Base-by-base conservation (phyloP, 768 basidiomycete species). In the Hortiboletus campestris region DNA sequence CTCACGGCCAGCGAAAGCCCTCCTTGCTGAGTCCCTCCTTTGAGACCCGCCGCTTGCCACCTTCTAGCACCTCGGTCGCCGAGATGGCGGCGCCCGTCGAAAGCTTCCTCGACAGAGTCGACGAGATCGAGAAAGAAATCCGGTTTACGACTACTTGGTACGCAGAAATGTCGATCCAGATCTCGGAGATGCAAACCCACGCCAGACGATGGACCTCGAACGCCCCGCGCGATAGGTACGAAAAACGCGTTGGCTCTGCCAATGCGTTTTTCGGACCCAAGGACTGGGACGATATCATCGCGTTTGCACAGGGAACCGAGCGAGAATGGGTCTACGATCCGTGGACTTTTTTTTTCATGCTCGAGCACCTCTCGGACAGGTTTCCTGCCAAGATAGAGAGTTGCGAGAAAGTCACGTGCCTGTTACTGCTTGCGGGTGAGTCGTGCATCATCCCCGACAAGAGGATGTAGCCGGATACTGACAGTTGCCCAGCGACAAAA, bases 241-340 rank as follows among this genome's bases (percentile, higher is more conserved):
- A 46, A 46, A 38, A 14, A 36, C 35, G 28, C 16, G 22, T 35
- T 13, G 43, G 20, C 17, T 31, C 7, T 6, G n/a, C 45, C 38
- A 38, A 46, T 25, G 22, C 40, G 2, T n/a, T 13, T 12, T 48
- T 49, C 9, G 22, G 2, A 39, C 29, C 29, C 12, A 58, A 49
- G 47, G 17, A 22, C 28, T 58, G 43, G 31, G 42, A 45, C 32
- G 54, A 56, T 2, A 49, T 58, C 36, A 40, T 46, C n/a, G n/a
- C 3, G 6, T 49, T 56, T 6, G 42, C 31, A 7, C 17, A 35
- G 5, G 7, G 5, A 12, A 7, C 17, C 13, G 25, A 13, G 20
- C 11, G 42, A 19, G 44, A 58, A 19, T 46, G 43, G 25, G 1
- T 13, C 10, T 31, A 13, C 17, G 39, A 49, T 28, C 44, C 32